These are phyloP conservation scores for Metschnikowia reukaufii DNA, from an alignment of 805 yeast genomes.

Conservation along the genomic window DNA sequence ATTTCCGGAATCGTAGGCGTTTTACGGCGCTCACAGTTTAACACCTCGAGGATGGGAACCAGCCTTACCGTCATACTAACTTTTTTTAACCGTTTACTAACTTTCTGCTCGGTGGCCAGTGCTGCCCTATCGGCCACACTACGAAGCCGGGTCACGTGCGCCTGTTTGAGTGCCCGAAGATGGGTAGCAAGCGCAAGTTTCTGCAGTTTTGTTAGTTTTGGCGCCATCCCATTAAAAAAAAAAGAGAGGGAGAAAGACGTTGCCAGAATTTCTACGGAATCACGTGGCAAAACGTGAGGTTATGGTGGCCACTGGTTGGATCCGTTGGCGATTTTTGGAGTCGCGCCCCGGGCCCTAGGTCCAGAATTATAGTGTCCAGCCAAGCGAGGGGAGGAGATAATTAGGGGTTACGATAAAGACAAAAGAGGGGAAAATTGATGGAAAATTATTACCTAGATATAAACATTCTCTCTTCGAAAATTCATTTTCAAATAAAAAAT, in stretches of 20 bases:
- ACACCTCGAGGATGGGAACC: conserved; percentile 44
- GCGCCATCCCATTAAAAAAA: conserved; percentile 4
- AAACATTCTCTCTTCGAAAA: no score
- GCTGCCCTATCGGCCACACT: conserved; percentile 25
- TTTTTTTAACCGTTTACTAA: conserved; percentile 43
- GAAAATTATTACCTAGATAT: no score
- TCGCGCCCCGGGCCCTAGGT: no score
- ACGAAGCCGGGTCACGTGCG: conserved; percentile 26
- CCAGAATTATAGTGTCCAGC: no score
- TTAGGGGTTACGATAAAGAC: no score
- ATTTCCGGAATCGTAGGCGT: conserved; percentile 26
- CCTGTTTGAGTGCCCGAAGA: conserved; percentile 25
- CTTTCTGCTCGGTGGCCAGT: conserved; percentile 33
- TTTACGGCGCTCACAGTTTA: conserved; percentile 46
- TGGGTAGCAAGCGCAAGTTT: conserved; percentile 36
- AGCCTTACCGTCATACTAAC: conserved; percentile 52
- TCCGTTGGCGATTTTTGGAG: no score
- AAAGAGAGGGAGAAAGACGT: not conserved
- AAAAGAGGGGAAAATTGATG: no score
- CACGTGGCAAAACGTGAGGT: no score
- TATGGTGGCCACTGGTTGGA: no score
- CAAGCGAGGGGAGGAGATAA: no score
- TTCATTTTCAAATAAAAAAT: no score
- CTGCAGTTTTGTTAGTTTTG: conserved; percentile 25
- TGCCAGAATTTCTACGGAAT: not conserved